phyloP scores from a whole-genome alignment of 352 stramenopile species.

The Phytopythium aichiense region DNA sequence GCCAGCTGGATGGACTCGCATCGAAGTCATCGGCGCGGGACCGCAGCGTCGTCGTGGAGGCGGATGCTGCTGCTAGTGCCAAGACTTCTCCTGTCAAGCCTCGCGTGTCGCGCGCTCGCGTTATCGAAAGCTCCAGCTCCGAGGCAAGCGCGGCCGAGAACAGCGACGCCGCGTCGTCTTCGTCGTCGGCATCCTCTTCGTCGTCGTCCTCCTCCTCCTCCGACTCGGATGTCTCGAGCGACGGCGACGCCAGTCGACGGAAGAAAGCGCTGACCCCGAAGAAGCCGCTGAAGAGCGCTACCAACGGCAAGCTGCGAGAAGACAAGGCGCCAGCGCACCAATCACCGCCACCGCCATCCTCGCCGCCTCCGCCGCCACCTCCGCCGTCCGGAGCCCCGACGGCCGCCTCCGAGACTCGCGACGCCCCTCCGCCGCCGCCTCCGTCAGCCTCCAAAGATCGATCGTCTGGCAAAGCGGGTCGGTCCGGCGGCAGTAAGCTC shows the following conservation, averaged over 20 bases:
- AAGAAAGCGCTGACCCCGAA: constrained; percentile 6
- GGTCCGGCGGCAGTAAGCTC: not conserved
- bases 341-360: constrained; percentile 14
- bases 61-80: not conserved
- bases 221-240: constrained; percentile 31
- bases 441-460: constrained; percentile 12
- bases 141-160: constrained; percentile 37
- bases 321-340: not conserved
- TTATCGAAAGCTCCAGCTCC: constrained; percentile 69
- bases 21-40: constrained; percentile 7
- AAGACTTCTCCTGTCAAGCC: constrained; percentile 12
- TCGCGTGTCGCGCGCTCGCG: constrained; percentile 25
- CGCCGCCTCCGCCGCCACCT: constrained; percentile 18
- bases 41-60: constrained; percentile 7
- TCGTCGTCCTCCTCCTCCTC: constrained; percentile 37
- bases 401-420: not conserved
- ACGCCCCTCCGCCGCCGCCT: constrained; percentile 12
- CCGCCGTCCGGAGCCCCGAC: constrained; percentile 15
- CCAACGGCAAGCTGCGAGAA: not conserved
- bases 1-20: not conserved
- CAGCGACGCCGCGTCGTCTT: constrained; percentile 8
- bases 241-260: constrained; percentile 8
- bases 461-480: not conserved
- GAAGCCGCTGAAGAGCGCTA: constrained; percentile 8
- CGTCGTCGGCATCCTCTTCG: constrained; percentile 9